These are phyloP conservation scores for Casuarina cunninghamiana DNA, from an alignment of 306 rosid species.

Conservation along the genomic window DNA sequence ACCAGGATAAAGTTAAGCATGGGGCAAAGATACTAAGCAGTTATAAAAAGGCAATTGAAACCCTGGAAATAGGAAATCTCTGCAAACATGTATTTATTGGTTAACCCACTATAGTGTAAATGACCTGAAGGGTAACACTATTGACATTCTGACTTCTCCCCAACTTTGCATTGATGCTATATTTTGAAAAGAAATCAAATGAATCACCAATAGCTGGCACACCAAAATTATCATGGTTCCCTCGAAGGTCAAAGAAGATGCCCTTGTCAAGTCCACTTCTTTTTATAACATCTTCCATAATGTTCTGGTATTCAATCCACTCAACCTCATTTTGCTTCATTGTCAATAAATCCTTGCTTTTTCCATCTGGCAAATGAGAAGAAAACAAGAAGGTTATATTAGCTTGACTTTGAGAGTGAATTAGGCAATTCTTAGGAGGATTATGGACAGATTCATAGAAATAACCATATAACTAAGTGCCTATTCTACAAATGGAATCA, in stretches of 20 bases:
- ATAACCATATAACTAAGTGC: neutral
- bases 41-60: neutral
- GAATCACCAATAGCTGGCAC: conserved; percentile 71
- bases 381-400: conserved; percentile 5
- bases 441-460: neutral
- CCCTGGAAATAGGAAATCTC: neutral
- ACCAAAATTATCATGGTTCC: conserved; percentile 90
- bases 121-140: conserved; percentile 81
- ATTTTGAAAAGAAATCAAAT: conserved; percentile 76
- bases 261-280: conserved; percentile 65
- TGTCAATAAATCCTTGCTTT: conserved; percentile 84
- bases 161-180: conserved; percentile 77
- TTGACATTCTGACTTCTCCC: conserved; percentile 58
- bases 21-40: neutral
- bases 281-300: conserved; percentile 61
- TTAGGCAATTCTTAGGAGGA: neutral
- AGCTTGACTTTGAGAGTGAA: neutral
- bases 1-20: neutral
- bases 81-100: neutral
- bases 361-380: conserved; percentile 57
- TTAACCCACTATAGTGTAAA: conserved; percentile 6
- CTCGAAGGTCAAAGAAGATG: conserved; percentile 78
- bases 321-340: conserved; percentile 88
- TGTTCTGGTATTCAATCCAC: conserved; percentile 73
- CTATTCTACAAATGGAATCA: neutral